Base-by-base conservation (phyloP, 768 basidiomycete genomes). In the Leccinum pellstonianum region DNA sequence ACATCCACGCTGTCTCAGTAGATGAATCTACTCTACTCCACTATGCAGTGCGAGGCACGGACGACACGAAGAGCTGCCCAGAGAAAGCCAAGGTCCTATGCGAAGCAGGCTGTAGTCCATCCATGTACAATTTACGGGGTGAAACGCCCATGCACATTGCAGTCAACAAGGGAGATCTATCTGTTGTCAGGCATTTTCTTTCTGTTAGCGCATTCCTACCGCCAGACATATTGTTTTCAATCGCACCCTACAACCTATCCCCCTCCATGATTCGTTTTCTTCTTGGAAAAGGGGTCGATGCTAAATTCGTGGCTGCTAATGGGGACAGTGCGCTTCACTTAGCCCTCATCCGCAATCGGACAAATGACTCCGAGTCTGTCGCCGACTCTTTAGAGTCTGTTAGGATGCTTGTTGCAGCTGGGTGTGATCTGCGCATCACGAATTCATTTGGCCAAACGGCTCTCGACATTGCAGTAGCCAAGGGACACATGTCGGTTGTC, bases 191-290 rank as follows among this genome's bases (percentile, higher is more conserved):
- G 5, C 9, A 41, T 41, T n/a, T 41, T 7, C 8, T n/a, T n/a
- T 41, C 41, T n/a, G 41, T 41, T 41, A 9, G 8, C 9, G 8
- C 41, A n/a, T 9, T 1, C 17, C 17, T 41, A n/a, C 41, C 41
- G 4, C 41, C 41, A 17, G 41, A 41, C 41, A 9, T 41, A n/a
- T 41, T 41, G 3, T n/a, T 41, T 38, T 0, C 14, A 38, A 5
- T 4, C 4, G 0, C 14, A 38, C 0, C 14, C 6, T 38, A 0
- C 12, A 5, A 5, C 5, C 5, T 3, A 41, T 41, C 41, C 0
- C 5, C 35, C 35, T 35, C 35, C 35, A 41, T 41, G 41, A 41
- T n/a, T 9, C 17, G 17, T 41, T 41, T 17, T 8, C 41, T 41
- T 41, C 41, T 41, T 6, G 41, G n/a, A 8, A 9, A 17, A 6